Evolutionary conservation across 495 filamentous ascomycete genomes (phyloP).

Genomic region (Daldinia childiae): DNA sequence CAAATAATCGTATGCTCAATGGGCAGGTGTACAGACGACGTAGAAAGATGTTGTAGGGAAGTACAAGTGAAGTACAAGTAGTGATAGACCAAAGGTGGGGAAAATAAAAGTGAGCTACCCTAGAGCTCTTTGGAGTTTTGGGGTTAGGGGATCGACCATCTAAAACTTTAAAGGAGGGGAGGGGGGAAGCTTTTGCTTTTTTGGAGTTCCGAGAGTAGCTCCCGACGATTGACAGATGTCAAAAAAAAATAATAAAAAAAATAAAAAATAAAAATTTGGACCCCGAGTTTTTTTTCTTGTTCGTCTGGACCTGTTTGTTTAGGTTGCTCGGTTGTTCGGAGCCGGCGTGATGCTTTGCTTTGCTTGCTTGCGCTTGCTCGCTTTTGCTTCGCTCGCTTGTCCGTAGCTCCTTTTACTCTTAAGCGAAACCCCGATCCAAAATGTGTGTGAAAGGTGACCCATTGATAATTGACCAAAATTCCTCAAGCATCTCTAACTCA

Average conservation of each 20-base stretch:
- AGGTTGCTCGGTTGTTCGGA: neutral
- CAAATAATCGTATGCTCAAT: neutral
- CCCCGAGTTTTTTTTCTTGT: neutral
- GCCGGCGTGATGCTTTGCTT: neutral
- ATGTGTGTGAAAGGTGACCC: slow-evolving; percentile 6
- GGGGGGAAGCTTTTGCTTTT: slow-evolving; percentile 16
- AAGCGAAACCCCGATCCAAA: slow-evolving; percentile 39
- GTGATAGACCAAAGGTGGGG: slow-evolving; percentile 2
- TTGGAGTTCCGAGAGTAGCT: slow-evolving; percentile 8
- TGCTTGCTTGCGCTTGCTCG: slow-evolving; percentile 18
- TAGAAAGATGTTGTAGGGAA: neutral
- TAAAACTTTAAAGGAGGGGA: slow-evolving; percentile 1
- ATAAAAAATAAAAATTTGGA: too few relatives aligned
- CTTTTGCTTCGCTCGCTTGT: slow-evolving; percentile 41
- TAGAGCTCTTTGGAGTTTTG: slow-evolving; percentile 3
- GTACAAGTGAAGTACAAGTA: slow-evolving; percentile 8
- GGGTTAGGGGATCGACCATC: slow-evolving; percentile 15
- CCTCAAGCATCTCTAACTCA: slow-evolving; percentile 5
- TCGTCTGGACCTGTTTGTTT: neutral
- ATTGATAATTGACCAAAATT: slow-evolving; percentile 35
- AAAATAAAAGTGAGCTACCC: neutral
- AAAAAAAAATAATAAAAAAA: too few relatives aligned
- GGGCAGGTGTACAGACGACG: neutral
- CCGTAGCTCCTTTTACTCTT: slow-evolving; percentile 28
- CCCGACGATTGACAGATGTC: slow-evolving; percentile 14